Percentiles rank a stretch among this genome's conserved stretches.
Evolutionary conservation across 2,329 filamentous ascomycete species (phyloP).

Genomic region (Aspergillus intermedius): DNA sequence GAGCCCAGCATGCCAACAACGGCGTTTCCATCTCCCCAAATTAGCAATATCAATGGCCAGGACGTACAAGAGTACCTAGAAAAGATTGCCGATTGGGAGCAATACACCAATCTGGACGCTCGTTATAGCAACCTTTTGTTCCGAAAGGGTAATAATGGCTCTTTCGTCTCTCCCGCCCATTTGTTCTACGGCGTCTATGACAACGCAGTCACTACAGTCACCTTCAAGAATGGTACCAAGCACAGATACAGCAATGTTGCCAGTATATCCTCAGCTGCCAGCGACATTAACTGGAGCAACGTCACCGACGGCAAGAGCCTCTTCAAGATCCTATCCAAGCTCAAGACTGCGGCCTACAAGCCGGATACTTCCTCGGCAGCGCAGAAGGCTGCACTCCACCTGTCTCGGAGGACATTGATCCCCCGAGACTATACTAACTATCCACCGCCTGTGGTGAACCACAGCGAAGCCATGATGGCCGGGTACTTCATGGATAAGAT

Average conservation of each 20-base stretch:
- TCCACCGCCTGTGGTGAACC: conserved; percentile 32
- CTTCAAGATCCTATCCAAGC: conserved; percentile 15
- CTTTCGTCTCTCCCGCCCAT: conserved; percentile 4
- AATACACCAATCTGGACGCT: conserved; percentile 24
- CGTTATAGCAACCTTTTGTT: conserved; percentile 28
- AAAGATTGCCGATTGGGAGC: conserved; percentile 12
- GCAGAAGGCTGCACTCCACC: neutral
- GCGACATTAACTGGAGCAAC: conserved; percentile 22
- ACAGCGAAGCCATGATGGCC: conserved; percentile 29
- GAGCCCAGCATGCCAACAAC: conserved; percentile 6
- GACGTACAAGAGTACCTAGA: conserved; percentile 22
- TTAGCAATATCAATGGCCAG: conserved; percentile 24
- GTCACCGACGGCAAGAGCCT: conserved; percentile 35
- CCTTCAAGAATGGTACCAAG: conserved; percentile 25
- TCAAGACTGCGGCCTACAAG: too few relatives aligned
- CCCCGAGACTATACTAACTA: conserved; percentile 15
- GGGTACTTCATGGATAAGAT: conserved; percentile 41
- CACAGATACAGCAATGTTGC: neutral
- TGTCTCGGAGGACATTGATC: conserved; percentile 1
- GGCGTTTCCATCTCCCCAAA: conserved; percentile 13
- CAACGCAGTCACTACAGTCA: conserved; percentile 20
- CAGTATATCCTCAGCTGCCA: neutral
- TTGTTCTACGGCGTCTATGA: conserved; percentile 16
- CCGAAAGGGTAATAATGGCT: conserved; percentile 1
- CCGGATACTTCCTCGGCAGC: too few relatives aligned